Conservation (phyloP, 2,329 filamentous ascomycete species). For the Ascochyta pisi region DNA sequence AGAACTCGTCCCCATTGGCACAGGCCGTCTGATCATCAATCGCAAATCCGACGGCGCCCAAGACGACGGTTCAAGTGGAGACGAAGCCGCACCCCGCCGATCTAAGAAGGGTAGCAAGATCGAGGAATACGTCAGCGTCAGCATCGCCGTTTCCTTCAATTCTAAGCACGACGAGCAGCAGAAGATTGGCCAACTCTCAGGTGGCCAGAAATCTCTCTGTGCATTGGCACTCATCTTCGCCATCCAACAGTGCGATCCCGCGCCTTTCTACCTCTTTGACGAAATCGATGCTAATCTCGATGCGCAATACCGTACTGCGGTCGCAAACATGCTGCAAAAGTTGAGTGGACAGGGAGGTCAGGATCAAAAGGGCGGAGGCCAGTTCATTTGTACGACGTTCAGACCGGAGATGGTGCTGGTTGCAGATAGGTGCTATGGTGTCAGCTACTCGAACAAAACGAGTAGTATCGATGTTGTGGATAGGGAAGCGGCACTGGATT, state of each 20-base stretch:
- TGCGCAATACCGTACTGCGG: conserved; percentile 95
- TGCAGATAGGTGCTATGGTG: conserved; percentile 97
- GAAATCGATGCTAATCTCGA: conserved; percentile 99
- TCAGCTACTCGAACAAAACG: conserved; percentile 90
- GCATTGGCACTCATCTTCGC: conserved; percentile 98
- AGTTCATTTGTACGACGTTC: conserved; percentile 99
- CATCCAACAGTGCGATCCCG: conserved; percentile 97
- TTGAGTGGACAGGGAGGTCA: conserved; percentile 49
- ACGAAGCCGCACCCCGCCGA: conserved; percentile 42
- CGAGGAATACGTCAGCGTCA: conserved; percentile 95
- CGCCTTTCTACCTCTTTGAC: conserved; percentile 98
- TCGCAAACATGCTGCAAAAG: conserved; percentile 82
- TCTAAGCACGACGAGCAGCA: conserved; percentile 98
- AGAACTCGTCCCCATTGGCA: conserved; percentile 91
- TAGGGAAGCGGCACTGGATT: conserved; percentile 85
- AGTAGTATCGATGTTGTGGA: conserved; percentile 91
- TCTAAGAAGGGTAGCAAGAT: conserved; percentile 57
- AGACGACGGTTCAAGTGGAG: conserved; percentile 61
- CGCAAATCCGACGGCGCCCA: conserved; percentile 80
- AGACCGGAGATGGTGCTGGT: conserved; percentile 94
- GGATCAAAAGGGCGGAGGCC: conserved; percentile 61
- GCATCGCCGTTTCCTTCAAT: conserved; percentile 98
- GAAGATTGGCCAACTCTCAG: conserved; percentile 94
- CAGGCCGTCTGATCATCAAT: conserved; percentile 91
- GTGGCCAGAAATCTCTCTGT: conserved; percentile 97